phyloP scores from a whole-genome alignment of 108 stramenopile species.

The Craspedostauros australis region DNA sequence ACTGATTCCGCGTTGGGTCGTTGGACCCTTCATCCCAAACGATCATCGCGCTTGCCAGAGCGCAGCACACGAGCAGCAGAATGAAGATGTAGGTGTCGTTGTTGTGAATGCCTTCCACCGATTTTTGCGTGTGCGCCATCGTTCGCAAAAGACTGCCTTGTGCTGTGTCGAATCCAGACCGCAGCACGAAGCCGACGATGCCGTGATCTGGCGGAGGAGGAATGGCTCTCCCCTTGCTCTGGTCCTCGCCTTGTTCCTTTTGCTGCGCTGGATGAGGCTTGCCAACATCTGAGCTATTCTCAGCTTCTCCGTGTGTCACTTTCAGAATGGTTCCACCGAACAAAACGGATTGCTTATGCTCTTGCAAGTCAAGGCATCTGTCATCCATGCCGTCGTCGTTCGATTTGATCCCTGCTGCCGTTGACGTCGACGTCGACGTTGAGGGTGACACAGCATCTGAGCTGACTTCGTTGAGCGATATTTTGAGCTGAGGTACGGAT shows the following conservation, averaged over 20 bases:
- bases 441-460: too few relatives aligned
- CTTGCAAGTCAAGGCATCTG: constrained; percentile 36
- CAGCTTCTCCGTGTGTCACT: constrained; percentile 25
- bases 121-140: constrained; percentile 76
- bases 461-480: constrained; percentile 21
- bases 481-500: constrained; percentile 90
- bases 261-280: too few relatives aligned
- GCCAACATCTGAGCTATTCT: background rate
- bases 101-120: constrained; percentile 67
- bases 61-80: constrained; percentile 76
- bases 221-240: constrained; percentile 9
- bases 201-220: constrained; percentile 80
- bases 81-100: constrained; percentile 91
- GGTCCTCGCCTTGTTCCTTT: background rate
- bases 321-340: constrained; percentile 86
- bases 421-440: constrained; percentile 1
- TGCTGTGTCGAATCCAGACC: constrained; percentile 92
- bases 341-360: constrained; percentile 64
- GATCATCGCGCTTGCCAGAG: constrained; percentile 69
- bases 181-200: constrained; percentile 76
- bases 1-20: constrained; percentile 79
- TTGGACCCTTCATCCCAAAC: constrained; percentile 80
- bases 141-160: constrained; percentile 93
- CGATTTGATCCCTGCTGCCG: constrained; percentile 13
- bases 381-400: constrained; percentile 17